phyloP scores from a whole-genome alignment of 345 rosid species.

The Syzygium jambos region DNA sequence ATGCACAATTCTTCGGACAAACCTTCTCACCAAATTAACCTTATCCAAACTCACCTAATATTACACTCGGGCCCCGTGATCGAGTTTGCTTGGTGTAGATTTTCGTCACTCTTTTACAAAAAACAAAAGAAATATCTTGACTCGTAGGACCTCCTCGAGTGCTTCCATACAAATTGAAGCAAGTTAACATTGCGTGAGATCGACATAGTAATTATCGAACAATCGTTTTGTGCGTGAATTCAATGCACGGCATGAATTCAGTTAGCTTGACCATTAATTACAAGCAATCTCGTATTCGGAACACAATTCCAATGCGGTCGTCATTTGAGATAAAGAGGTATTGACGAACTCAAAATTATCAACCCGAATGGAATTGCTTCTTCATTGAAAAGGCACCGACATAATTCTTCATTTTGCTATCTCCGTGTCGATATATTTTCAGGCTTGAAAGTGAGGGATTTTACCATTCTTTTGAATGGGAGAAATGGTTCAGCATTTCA shows the following conservation, averaged over 20 bases:
- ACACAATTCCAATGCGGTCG: background rate
- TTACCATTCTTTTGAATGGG: background rate
- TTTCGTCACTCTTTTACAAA: background rate
- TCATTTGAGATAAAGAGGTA: background rate
- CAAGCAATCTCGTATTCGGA: background rate
- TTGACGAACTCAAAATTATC: background rate
- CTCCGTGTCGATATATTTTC: accelerated
- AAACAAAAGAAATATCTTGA: background rate
- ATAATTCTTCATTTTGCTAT: too few relatives aligned
- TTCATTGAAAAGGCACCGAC: background rate
- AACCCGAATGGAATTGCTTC: background rate
- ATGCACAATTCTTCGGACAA: background rate
- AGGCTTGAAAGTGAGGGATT: background rate
- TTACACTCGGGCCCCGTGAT: background rate
- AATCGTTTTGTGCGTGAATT: too few relatives aligned
- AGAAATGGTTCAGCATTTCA: background rate
- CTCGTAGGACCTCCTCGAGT: background rate
- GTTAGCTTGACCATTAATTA: background rate
- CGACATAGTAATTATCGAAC: background rate
- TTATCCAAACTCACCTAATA: background rate
- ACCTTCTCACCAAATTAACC: background rate
- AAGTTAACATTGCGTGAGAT: background rate
- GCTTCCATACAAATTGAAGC: background rate
- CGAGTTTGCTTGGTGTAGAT: background rate
- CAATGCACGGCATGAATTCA: background rate